phyloP scores from a whole-genome alignment of 2,329 filamentous ascomycete genomes.

The Paraconiothyrium sp. region DNA sequence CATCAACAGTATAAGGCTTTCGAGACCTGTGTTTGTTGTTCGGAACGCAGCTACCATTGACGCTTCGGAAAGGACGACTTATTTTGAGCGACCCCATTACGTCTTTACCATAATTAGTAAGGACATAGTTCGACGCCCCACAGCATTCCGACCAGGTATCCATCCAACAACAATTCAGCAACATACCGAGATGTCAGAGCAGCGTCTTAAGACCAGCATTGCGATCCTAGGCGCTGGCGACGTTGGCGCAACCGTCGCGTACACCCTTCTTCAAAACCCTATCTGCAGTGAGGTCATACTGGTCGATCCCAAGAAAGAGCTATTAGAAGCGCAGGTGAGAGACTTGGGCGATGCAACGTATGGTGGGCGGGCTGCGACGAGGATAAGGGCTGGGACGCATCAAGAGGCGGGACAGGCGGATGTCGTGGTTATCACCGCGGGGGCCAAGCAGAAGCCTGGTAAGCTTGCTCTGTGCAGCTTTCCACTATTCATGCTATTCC shows the following conservation, averaged over 20 bases:
- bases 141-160: too few relatives aligned
- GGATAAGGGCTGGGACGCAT: constrained; percentile 56
- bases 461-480: constrained; percentile 13
- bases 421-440: constrained; percentile 64
- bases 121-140: not conserved
- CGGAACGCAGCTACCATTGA: not conserved
- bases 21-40: not conserved
- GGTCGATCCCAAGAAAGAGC: constrained; percentile 59
- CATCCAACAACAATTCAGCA: too few relatives aligned
- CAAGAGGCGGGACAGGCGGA: constrained; percentile 63
- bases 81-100: not conserved
- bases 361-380: constrained; percentile 54
- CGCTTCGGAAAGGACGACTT: constrained; percentile 1
- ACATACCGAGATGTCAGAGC: constrained; percentile 29
- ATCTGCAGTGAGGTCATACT: constrained; percentile 63
- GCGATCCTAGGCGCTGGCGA: constrained; percentile 63
- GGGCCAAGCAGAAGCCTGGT: constrained; percentile 60
- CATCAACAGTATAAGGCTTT: not conserved
- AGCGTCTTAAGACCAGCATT: constrained; percentile 51
- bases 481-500: not conserved
- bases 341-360: constrained; percentile 64
- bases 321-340: constrained; percentile 60
- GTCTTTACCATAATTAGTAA: not conserved
- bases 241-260: constrained; percentile 62
- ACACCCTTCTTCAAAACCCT: constrained; percentile 61